Base-by-base conservation (phyloP, 2,329 filamentous ascomycete genomes). In the Rutstroemia sp. region DNA sequence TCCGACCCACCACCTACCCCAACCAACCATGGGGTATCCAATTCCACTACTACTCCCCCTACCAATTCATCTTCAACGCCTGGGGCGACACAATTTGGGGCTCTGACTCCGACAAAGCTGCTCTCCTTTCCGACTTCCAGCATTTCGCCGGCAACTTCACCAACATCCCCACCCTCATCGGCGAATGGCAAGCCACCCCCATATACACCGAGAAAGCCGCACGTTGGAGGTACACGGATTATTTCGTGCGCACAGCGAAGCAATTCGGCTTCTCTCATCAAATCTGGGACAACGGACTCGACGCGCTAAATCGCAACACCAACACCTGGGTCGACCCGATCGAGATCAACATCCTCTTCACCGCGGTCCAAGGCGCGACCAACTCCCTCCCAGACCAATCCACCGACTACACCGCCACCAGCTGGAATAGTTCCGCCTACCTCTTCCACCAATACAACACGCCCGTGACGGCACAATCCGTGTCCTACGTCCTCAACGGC, bases 31-130 rank as follows among this genome's bases (percentile, higher is more conserved):
- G 78, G 74, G 80, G 77, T 0, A 73, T 84, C 30, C 80, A 84
- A 64, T 83, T 80, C 64, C 82, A 84, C 63, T 83, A 83, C 67
- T 84, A 84, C 68, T 76, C 73, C 8, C 79, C 78, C 10, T 81
- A 78, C 68, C 75, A 76, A 58, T 75, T 76, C 50, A 70, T 74
- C 16, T 76, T 76, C 61, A 58, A 69, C 48, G 69, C 76, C 12
- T 84, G 79, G 80, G 81, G 81, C 23, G 81, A 80, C 64, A 83
- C 81, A 0, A 78, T 77, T 50, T 82, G 79, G 80, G 80, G 81
- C 23, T 78, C 76, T 2, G 76, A 76, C 19, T 71, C 72, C 0
- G 80, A 84, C 64, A 79, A 80, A 63, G 69, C 73, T 2, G 48
- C 72, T 2, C 66, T 83, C 6, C 71, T 74, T 40, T 67, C 72